These are phyloP conservation scores for Eucalyptus polybractea DNA, from an alignment of 345 rosid species.

Conservation along the genomic window DNA sequence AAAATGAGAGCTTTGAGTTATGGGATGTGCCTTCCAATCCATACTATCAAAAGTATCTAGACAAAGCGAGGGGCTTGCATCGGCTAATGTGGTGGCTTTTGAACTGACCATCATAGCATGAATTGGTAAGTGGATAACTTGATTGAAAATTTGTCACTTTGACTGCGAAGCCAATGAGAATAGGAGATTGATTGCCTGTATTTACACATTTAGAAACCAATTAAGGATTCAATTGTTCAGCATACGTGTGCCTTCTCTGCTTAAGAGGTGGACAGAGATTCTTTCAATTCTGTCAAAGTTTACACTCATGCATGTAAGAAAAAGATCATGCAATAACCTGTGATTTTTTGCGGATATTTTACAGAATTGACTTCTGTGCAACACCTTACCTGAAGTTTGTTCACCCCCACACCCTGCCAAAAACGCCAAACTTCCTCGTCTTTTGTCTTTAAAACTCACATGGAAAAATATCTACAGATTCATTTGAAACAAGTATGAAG, in stretches of 20 bases:
- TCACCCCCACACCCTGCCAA: neutral
- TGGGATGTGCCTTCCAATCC: neutral
- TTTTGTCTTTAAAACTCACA: neutral
- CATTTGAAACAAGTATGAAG: neutral
- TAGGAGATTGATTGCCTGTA: neutral
- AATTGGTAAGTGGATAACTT: neutral
- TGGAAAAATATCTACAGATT: neutral
- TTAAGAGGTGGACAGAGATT: neutral
- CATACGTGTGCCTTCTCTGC: neutral
- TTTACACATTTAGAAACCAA: neutral
- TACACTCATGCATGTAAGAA: neutral
- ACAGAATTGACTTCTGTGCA: neutral
- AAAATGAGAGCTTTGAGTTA: neutral
- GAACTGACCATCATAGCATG: neutral
- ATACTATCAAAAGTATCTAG: neutral
- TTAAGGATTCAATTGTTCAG: neutral
- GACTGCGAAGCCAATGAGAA: neutral
- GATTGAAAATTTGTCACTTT: neutral
- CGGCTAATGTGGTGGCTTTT: neutral
- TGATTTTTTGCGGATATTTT: neutral
- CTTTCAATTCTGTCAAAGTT: neutral
- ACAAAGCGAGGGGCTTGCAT: neutral
- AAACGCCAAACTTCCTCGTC: neutral
- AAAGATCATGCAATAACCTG: neutral
- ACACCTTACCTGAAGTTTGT: neutral